Base-by-base conservation (phyloP, 208 protist species). In the Acanthamoeba sp. region DNA sequence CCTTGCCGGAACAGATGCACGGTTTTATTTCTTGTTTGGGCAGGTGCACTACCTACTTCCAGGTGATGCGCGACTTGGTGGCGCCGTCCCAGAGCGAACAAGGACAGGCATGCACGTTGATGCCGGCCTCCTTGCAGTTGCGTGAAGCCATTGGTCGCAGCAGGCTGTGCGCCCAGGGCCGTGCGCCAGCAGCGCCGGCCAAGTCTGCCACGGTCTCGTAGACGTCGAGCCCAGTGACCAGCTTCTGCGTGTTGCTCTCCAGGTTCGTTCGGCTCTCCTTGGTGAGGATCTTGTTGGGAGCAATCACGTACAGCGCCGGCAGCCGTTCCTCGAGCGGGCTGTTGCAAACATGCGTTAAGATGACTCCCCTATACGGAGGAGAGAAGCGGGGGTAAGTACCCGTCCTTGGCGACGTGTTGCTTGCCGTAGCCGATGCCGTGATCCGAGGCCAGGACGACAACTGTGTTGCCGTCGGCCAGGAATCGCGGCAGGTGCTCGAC, bases 381-480 rank as follows among this genome's bases (percentile, higher is more conserved):
- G 1, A 16, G 29, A 42, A n/a, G 9, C 34, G 66, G 32, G 59
- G 10, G 10, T 29, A n/a, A 36, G 42, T 84, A 84, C 76, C 76
- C 76, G 42, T 84, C 20, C 40, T 24, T n/a, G 29, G 76, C 34
- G 40, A 45, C n/a, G 42, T 55, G 42, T 20, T 84, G 76, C 42
- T 29, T 55, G 42, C 76, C 76, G 27, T 84, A 84, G 42, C 76
- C 76, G 76, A 84, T 84, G 76, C 76, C 76, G 42, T 84, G 76
- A 40, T 84, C 76, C 20, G 76, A 84, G 4, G 76, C 76, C 34
- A 84, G 42, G 6, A 84, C 42, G 38, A 84, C 76, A 40, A 84
- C 32, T 9, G 76, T 84, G 76, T 84, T 84, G 18, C 40, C 38
- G 29, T 84, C 76, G 29, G 76, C 9, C 14, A 84, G 76, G 38